phyloP scores from a whole-genome alignment of 2,329 filamentous ascomycete species.

The Aschersonia sp. region DNA sequence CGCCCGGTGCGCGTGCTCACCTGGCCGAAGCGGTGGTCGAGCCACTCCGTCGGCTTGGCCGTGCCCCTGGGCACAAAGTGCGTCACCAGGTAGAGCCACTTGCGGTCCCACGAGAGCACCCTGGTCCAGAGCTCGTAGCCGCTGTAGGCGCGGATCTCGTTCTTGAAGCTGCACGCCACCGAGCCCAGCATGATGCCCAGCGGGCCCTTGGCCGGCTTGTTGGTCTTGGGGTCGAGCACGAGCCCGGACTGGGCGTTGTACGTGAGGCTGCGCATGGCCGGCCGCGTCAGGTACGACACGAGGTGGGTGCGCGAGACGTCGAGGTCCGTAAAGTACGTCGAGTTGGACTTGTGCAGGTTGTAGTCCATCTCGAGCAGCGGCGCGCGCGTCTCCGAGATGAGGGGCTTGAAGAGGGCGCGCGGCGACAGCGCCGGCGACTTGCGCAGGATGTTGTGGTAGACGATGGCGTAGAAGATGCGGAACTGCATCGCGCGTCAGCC shows the following conservation, averaged over 20 bases:
- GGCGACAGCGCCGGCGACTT: conserved; percentile 34
- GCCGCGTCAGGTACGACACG: conserved; percentile 51
- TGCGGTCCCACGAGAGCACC: conserved; percentile 61
- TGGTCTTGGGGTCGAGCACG: conserved; percentile 32
- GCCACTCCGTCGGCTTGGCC: conserved; percentile 39
- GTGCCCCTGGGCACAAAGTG: conserved; percentile 54
- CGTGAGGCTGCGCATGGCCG: conserved; percentile 11
- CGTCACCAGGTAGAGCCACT: conserved; percentile 66
- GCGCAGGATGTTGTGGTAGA: conserved; percentile 36
- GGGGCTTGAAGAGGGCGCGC: conserved; percentile 56
- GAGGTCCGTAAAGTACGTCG: conserved; percentile 77
- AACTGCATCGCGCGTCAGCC: conserved; percentile 21
- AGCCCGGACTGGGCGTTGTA: conserved; percentile 13
- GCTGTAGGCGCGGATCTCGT: conserved; percentile 56
- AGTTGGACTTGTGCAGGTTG: conserved; percentile 72
- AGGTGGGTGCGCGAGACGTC: conserved; percentile 73
- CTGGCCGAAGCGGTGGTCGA: conserved; percentile 28
- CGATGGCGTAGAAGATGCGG: conserved; percentile 42
- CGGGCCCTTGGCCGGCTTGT: conserved; percentile 33
- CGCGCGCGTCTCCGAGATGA: conserved; percentile 51
- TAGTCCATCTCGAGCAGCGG: conserved; percentile 71
- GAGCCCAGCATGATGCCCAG: conserved; percentile 56
- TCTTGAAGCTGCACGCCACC: conserved; percentile 59
- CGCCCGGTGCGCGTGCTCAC: conserved; percentile 22
- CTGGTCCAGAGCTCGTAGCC: conserved; percentile 61